Evolutionary conservation across 768 basidiomycete genomes (phyloP), one percentile per base, ranked within the genome.

Genomic region (Hygrophorus russula): DNA sequence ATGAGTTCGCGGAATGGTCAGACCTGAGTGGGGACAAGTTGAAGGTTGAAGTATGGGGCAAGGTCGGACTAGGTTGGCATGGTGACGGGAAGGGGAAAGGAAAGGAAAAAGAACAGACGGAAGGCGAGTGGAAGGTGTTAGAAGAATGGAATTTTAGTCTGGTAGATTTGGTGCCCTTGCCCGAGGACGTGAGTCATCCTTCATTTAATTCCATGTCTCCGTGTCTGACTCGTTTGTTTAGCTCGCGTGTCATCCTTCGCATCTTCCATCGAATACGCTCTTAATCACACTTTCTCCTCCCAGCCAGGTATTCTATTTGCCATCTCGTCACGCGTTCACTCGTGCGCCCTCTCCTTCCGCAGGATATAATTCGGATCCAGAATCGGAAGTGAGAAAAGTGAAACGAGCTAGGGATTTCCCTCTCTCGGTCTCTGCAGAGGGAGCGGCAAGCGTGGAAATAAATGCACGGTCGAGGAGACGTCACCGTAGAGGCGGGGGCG

Each of bases 331-430:
- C 47, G 18, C 53, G 50, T 49, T 55, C 53, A 32, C 66, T 35
- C 66, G 75, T 36, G 59, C 76, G 18, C 66, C 74, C 40, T 73
- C 80, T n/a, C 80, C 79, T 9, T 63, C 73, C 34, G 54, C 55
- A 19, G 82, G 79, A 7, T 85, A 84, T 53, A 70, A 70, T 20
- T 85, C 85, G 1, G 84, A 87, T 52, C 82, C 82, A 28, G 85
- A 87, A 62, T 63, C 62, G 15, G 71, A 71, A 34, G 54, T 68
- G 12, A 61, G 67, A 36, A 71, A 65, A 46, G 59, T 64, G 11
- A 66, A 68, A 39, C 65, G 65, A 40, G 48, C 42, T 4, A 53
- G 51, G 5, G 55, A 62, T 13, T 36, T 49, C 12, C 24, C 49
- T 14, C 18, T 42, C 19, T 29, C 42, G 24, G 18, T 46, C 29